A percentile compares a stretch with the other conserved stretches of the same genome.
Conservation (phyloP, 2,329 filamentous ascomycete species). For the Ampelomyces quisqualis region DNA sequence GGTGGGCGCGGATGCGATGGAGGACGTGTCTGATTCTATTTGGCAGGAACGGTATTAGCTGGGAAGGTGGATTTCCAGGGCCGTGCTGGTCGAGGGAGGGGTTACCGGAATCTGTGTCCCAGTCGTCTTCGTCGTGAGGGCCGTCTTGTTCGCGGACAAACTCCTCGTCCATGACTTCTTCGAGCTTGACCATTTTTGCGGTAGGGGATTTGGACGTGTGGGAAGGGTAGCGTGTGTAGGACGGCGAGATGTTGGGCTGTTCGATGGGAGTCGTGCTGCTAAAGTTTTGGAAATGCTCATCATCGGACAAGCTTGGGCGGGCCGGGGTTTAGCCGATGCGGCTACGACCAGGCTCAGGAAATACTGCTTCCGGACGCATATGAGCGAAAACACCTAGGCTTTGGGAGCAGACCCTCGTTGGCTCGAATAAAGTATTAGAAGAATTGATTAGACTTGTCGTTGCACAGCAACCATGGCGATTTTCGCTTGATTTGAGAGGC, state of each 20-base stretch:
- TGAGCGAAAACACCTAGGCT: too few relatives aligned
- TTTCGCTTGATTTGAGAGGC: too few relatives aligned
- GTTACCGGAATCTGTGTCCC: constrained; percentile 89
- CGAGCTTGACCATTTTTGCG: constrained; percentile 85
- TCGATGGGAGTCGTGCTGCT: neutral
- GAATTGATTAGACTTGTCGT: too few relatives aligned
- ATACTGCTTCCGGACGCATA: too few relatives aligned
- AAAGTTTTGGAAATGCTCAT: constrained; percentile 8
- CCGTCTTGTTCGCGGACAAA: constrained; percentile 73
- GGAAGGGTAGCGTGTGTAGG: neutral
- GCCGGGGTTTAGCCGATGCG: constrained; percentile 6
- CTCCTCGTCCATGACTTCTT: constrained; percentile 95
- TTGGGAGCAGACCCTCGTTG: too few relatives aligned
- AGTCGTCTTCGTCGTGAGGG: constrained; percentile 74
- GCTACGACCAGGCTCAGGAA: neutral
- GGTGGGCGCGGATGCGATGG: constrained; percentile 53
- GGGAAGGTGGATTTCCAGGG: constrained; percentile 42
- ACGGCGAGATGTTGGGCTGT: neutral
- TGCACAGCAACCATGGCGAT: too few relatives aligned
- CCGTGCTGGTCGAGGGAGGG: constrained; percentile 52
- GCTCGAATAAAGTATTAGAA: too few relatives aligned
- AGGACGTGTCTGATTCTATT: constrained; percentile 76
- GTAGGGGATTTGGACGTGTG: neutral
- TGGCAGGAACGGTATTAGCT: constrained; percentile 53
- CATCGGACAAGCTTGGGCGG: constrained; percentile 5